A percentile compares a stretch with the other conserved stretches of the same genome.
phyloP scores from a whole-genome alignment of 2,329 filamentous ascomycete genomes.

The Cercospora sesami region DNA sequence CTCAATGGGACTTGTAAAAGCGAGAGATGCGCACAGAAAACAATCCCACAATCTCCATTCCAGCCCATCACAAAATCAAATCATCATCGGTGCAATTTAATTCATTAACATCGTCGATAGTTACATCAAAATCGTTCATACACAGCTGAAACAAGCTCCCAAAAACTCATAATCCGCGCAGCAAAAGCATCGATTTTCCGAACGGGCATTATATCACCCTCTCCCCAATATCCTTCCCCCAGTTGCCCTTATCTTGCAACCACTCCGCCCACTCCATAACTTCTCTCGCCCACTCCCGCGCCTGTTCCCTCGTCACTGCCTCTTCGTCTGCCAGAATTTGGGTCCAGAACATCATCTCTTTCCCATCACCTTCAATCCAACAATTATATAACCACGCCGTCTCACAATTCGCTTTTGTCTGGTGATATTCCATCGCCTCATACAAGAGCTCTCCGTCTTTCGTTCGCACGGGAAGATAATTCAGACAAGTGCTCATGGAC shows the following conservation, averaged over 20 bases:
- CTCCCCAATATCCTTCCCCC: neutral
- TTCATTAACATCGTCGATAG: no score
- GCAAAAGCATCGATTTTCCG: neutral
- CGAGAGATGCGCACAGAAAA: no score
- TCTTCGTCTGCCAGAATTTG: slow-evolving; percentile 1
- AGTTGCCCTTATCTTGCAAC: neutral
- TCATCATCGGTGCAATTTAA: no score
- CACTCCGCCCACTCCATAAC: neutral
- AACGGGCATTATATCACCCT: neutral
- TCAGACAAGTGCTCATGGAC: neutral
- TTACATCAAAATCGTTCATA: no score
- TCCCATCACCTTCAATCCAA: slow-evolving; percentile 5
- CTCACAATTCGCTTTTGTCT: slow-evolving; percentile 9
- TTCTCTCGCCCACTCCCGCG: neutral
- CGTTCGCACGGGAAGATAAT: slow-evolving; percentile 2
- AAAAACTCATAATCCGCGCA: no score
- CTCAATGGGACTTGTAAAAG: no score
- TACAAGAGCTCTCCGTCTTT: neutral
- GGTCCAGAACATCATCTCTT: neutral
- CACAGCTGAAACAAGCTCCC: no score
- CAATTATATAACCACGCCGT: slow-evolving; percentile 9
- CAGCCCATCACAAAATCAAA: no score
- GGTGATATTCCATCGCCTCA: slow-evolving; percentile 9
- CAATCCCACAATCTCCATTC: no score
- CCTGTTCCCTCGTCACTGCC: neutral